Evolutionary conservation across 192 early-diverging fungal species (phyloP), one percentile per base, ranked within the genome.

Genomic region (Coemansia sp.): DNA sequence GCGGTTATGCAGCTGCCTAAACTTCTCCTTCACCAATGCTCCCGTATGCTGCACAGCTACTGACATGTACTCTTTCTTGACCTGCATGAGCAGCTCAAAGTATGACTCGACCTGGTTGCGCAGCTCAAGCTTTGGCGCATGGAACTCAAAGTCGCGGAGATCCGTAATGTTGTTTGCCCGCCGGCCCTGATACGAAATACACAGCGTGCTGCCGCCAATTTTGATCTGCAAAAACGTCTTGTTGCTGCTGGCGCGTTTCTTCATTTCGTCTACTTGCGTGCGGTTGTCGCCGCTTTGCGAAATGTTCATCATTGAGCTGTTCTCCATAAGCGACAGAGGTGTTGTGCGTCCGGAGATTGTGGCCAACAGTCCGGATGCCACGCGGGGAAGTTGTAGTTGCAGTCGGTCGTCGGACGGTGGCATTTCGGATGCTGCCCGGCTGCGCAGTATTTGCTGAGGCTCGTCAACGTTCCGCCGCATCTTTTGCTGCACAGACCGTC

Each of bases 151-250:
- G 61, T 81, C 73, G 17, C 78, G 78, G 50, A 81, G 47, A 52
- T 81, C 78, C 2, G 72, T 75, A 20, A 81, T 75, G 57, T 81
- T 81, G 55, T 62, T 75, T 1, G 72, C 59, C 40, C 67, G 62
- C 25, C 85, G 82, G 1, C 93, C 93, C 85, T 90, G 89, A 70
- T 96, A 97, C 59, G 87, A 91, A 15, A 97, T 71, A 57, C 92
- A 93, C 57, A 89, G 86, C 40, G 85, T 85, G n/a, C 86, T 86
- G 11, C 86, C 88, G 0, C 92, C 92, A 25, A 96, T 85, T 52
- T 93, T 94, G 68, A 97, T 90, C 69, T 94, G 89, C 20, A 97
- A 86, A 80, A 97, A 97, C 34, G 91, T 90, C 57, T 87, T 85
- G 77, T 94, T 95, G 59, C 89, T 78, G 23, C 89, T 86, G 10